Conservation (phyloP, 2,329 filamentous ascomycete genomes). For the Iodosphaeria phyllophila region DNA sequence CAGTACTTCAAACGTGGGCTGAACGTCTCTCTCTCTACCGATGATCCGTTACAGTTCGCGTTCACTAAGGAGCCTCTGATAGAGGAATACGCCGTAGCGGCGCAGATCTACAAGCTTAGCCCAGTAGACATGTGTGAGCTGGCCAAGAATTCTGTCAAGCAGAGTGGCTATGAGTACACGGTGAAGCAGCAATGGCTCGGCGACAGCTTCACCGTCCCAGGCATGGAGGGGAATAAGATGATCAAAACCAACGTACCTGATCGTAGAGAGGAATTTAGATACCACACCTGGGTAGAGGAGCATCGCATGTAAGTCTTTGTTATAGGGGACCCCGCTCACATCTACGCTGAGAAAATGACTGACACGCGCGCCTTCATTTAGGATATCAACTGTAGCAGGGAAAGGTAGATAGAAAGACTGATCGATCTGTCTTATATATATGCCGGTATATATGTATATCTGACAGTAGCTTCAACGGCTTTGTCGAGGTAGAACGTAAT, state of each 20-base stretch:
- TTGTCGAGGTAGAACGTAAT: too few species aligned
- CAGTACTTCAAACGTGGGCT: slow-evolving; percentile 89
- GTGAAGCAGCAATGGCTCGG: slow-evolving; percentile 91
- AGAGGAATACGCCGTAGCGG: slow-evolving; percentile 93
- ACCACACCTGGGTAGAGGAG: slow-evolving; percentile 74
- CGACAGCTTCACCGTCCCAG: slow-evolving; percentile 55
- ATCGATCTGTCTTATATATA: too few species aligned
- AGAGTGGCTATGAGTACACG: slow-evolving; percentile 80
- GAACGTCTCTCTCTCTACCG: slow-evolving; percentile 90
- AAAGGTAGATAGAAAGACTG: too few species aligned
- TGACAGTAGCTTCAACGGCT: too few species aligned
- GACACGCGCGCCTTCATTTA: not conserved
- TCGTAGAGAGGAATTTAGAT: slow-evolving; percentile 72
- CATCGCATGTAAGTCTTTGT: slow-evolving; percentile 50
- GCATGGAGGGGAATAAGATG: slow-evolving; percentile 75
- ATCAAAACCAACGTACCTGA: slow-evolving; percentile 94
- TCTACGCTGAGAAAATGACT: too few species aligned
- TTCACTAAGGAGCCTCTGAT: slow-evolving; percentile 97
- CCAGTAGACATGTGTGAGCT: slow-evolving; percentile 98
- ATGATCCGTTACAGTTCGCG: slow-evolving; percentile 92
- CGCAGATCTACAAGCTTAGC: slow-evolving; percentile 95
- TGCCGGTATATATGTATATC: too few species aligned
- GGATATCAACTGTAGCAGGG: too few species aligned
- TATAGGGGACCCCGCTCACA: not conserved
- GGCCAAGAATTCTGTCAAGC: slow-evolving; percentile 86